Evolutionary conservation across 768 basidiomycete genomes (phyloP).

Genomic region (Pisolithus microcarpus): DNA sequence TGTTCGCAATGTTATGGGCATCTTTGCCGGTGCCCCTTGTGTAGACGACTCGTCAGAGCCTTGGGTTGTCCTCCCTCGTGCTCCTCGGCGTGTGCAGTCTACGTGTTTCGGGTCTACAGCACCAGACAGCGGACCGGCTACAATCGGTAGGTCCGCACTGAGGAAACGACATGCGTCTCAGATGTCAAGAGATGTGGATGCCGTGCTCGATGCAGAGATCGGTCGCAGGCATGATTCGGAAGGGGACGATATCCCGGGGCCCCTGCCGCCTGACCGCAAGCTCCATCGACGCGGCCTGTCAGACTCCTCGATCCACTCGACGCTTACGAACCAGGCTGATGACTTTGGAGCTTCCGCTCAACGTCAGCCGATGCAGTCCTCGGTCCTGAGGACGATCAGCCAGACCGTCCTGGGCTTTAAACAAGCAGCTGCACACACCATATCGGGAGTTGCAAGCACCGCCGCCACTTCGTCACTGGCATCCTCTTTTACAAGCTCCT

Average conservation of each 20-base stretch:
- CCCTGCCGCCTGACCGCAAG: slow-evolving; percentile 54
- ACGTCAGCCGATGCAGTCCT: slow-evolving; percentile 30
- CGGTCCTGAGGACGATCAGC: slow-evolving; percentile 49
- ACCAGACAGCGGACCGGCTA: slow-evolving; percentile 21
- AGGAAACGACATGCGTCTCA: slow-evolving; percentile 15
- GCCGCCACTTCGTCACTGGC: slow-evolving; percentile 5
- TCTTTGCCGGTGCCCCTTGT: slow-evolving; percentile 85
- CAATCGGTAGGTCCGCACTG: slow-evolving; percentile 15
- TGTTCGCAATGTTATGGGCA: slow-evolving; percentile 57
- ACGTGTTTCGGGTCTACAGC: slow-evolving; percentile 11
- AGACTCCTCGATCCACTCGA: slow-evolving; percentile 88
- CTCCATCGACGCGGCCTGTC: slow-evolving; percentile 76
- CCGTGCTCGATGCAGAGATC: slow-evolving; percentile 56
- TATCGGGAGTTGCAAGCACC: slow-evolving; percentile 15
- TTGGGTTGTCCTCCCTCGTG: slow-evolving; percentile 63
- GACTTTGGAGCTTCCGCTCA: slow-evolving; percentile 13
- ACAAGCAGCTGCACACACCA: slow-evolving; percentile 24
- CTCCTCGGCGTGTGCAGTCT: slow-evolving; percentile 27
- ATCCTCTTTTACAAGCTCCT: slow-evolving; percentile 7
- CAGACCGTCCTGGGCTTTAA: slow-evolving; percentile 47
- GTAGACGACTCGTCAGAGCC: slow-evolving; percentile 43
- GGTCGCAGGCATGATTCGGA: slow-evolving; percentile 27
- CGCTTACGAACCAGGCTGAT: slow-evolving; percentile 58
- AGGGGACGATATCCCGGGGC: slow-evolving; percentile 38
- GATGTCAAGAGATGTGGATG: slow-evolving; percentile 68